phyloP scores from a whole-genome alignment of 108 stramenopile genomes.

The Cyclotella cryptica region DNA sequence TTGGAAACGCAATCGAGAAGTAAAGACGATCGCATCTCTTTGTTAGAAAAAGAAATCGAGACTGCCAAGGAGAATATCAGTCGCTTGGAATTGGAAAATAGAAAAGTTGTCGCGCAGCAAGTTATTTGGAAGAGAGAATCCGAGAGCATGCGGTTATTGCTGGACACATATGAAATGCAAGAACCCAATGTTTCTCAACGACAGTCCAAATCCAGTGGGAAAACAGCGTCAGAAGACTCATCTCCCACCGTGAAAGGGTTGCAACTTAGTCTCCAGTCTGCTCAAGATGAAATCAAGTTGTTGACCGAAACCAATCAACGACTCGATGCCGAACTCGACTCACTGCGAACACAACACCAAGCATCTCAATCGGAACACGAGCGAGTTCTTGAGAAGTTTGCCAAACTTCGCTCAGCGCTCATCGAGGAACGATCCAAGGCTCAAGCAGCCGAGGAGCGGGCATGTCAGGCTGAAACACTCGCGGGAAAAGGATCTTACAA shows the following conservation, averaged over 20 bases:
- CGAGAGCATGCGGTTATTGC: conserved; percentile 63
- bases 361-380: conserved; percentile 55
- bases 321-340: conserved; percentile 39
- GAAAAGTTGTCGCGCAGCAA: conserved; percentile 62
- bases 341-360: conserved; percentile 42
- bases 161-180: conserved; percentile 69
- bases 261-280: conserved; percentile 58
- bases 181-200: conserved; percentile 29
- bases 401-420: conserved; percentile 74
- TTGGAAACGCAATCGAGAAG: conserved; percentile 45
- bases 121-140: conserved; percentile 77
- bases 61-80: conserved; percentile 32
- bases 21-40: conserved; percentile 32
- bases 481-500: conserved; percentile 91
- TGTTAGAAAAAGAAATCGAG: conserved; percentile 45
- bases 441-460: conserved; percentile 70
- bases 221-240: not conserved
- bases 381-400: conserved; percentile 80
- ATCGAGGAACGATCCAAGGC: conserved; percentile 81
- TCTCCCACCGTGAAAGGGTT: conserved; percentile 33
- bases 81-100: conserved; percentile 49
- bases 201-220: not conserved
- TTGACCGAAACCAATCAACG: conserved; percentile 46
- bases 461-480: conserved; percentile 72
- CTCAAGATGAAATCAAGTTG: conserved; percentile 62